A percentile compares a stretch with the other conserved stretches of the same genome.
Conservation (phyloP, 371 early-diverging fungal species). For the Mucor indicus region DNA sequence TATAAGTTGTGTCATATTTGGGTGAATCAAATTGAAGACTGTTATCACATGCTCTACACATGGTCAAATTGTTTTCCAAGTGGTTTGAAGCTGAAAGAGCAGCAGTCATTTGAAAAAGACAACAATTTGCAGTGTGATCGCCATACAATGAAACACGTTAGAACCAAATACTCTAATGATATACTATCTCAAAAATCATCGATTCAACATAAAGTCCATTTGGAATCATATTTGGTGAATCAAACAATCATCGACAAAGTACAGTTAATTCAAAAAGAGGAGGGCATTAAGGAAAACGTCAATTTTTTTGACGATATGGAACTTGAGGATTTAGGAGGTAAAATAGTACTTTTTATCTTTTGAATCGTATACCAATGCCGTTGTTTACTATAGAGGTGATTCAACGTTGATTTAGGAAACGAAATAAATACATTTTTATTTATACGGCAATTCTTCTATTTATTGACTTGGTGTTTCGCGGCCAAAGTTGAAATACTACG, state of each 20-base stretch:
- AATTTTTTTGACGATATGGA: slow-evolving; percentile 2
- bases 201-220: slow-evolving; percentile 14
- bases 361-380: not conserved
- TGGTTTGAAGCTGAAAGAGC: slow-evolving; percentile 26
- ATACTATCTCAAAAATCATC: slow-evolving; percentile 4
- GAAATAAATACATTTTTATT: too few relatives aligned
- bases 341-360: not conserved
- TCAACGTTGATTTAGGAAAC: not conserved
- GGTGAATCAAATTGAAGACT: slow-evolving; percentile 31
- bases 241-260: slow-evolving; percentile 12
- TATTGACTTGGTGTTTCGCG: not conserved
- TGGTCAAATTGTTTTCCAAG: slow-evolving; percentile 37
- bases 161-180: slow-evolving; percentile 7
- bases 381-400: slow-evolving; percentile 3
- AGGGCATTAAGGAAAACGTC: not conserved
- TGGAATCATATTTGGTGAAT: slow-evolving; percentile 16
- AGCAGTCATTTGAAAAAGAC: not conserved
- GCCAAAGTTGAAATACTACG: slow-evolving; percentile 22
- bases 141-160: slow-evolving; percentile 7
- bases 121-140: slow-evolving; percentile 10
- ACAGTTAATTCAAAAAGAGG: slow-evolving; percentile 5
- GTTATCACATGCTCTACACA: slow-evolving; percentile 26
- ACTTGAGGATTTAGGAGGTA: slow-evolving; percentile 26
- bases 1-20: slow-evolving; percentile 24
- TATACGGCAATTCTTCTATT: not conserved